Percentiles rank a stretch among this genome's conserved stretches.
Evolutionary conservation across 2,329 filamentous ascomycete species (phyloP).

Genomic region (Fusarium nygamai): DNA sequence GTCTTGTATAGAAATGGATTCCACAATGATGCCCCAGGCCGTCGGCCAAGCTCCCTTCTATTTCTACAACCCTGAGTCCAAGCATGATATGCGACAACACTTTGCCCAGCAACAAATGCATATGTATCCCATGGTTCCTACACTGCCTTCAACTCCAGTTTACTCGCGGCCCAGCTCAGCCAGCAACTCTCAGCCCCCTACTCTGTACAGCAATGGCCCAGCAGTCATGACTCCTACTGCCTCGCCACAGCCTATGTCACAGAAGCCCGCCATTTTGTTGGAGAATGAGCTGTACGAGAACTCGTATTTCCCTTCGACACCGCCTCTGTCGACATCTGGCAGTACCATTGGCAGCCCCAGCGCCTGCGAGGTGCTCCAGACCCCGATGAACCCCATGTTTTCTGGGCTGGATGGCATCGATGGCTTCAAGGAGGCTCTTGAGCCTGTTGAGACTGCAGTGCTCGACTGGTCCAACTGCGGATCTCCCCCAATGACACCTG

Average conservation of each 20-base stretch:
- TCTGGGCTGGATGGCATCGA: conserved; percentile 74
- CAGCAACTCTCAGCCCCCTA: conserved; percentile 70
- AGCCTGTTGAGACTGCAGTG: conserved; percentile 78
- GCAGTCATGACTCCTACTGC: conserved; percentile 77
- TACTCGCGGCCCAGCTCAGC: conserved; percentile 74
- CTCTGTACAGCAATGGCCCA: conserved; percentile 67
- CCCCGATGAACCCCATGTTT: conserved; percentile 84
- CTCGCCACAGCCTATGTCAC: conserved; percentile 76
- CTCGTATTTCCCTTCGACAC: conserved; percentile 84
- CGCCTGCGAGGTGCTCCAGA: conserved; percentile 79
- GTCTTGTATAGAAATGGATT: conserved; percentile 67
- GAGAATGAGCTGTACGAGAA: conserved; percentile 79
- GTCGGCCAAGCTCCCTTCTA: conserved; percentile 82
- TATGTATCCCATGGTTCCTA: conserved; percentile 65
- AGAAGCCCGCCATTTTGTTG: conserved; percentile 82
- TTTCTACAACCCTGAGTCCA: conserved; percentile 85
- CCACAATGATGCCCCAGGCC: conserved; percentile 66
- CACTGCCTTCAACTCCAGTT: conserved; percentile 70
- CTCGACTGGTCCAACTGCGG: conserved; percentile 80
- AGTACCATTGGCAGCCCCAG: conserved; percentile 89
- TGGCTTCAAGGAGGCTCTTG: conserved; percentile 74
- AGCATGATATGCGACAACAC: conserved; percentile 76
- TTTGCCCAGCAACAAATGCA: conserved; percentile 71
- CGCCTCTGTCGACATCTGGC: conserved; percentile 84
- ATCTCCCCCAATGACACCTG: conserved; percentile 90